Conservation (phyloP, 192 early-diverging fungal species). For the Gorgonomyces haynaldii region DNA sequence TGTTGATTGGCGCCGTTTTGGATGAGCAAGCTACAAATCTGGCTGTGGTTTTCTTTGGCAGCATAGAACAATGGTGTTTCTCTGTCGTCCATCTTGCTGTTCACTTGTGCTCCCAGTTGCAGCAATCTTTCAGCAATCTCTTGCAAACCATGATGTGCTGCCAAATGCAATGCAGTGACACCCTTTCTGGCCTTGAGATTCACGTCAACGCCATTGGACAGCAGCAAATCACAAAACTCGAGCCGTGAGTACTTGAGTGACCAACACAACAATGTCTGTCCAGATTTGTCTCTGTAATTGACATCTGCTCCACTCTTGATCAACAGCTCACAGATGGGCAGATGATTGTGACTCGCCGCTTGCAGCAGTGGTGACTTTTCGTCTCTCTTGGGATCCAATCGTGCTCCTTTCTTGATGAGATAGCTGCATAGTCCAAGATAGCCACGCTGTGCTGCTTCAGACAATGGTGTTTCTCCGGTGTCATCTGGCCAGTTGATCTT, state of each 20-base stretch:
- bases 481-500: constrained; percentile 15
- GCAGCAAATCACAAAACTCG: background rate
- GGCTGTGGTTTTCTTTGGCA: no score
- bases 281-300: constrained; percentile 1
- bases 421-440: no score
- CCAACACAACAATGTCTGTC: constrained; percentile 22
- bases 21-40: no score
- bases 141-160: background rate
- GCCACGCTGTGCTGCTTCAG: no score
- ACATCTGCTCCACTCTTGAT: constrained; percentile 14
- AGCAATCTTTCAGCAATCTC: no score
- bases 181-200: background rate
- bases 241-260: background rate
- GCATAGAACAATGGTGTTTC: no score
- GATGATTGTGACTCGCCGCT: constrained; percentile 49
- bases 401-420: no score
- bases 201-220: background rate
- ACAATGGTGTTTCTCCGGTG: constrained; percentile 6
- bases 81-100: no score
- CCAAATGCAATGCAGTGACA: constrained; percentile 2
- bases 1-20: no score
- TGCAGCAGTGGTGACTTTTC: constrained; percentile 77
- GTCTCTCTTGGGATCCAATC: no score
- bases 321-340: constrained; percentile 42
- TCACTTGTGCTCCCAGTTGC: no score